Conservation (phyloP, 2,329 filamentous ascomycete genomes). For the Leptoxyphium fumago region DNA sequence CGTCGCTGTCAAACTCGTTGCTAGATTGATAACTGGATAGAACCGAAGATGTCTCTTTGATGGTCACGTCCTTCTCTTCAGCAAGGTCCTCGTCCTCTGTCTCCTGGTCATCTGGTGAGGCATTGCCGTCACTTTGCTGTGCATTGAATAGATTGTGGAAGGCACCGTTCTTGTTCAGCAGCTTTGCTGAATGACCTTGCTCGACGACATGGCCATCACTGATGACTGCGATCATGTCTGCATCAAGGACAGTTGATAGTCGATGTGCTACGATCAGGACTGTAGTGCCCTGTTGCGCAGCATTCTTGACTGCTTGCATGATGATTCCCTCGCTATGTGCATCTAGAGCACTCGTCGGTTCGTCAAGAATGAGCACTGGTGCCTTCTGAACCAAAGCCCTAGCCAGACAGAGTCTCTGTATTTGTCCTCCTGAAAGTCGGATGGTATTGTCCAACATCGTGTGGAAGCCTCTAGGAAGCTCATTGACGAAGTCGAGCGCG, state of each 20-base stretch:
- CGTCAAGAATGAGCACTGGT: constrained; percentile 31
- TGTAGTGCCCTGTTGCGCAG: constrained; percentile 39
- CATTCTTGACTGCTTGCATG: constrained; percentile 27
- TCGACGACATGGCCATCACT: constrained; percentile 51
- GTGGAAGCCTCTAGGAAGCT: constrained; percentile 29
- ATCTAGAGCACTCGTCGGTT: constrained; percentile 32
- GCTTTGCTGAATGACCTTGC: constrained; percentile 44
- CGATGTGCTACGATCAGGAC: constrained; percentile 61
- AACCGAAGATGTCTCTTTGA: neutral
- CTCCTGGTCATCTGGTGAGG: constrained; percentile 12
- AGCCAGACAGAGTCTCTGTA: constrained; percentile 33
- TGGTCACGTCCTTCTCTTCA: neutral
- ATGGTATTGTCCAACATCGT: constrained; percentile 29
- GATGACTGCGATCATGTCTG: constrained; percentile 66
- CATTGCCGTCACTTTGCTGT: constrained; percentile 22
- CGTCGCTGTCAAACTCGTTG: neutral
- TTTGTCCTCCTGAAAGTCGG: constrained; percentile 31
- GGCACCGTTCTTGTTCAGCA: constrained; percentile 15
- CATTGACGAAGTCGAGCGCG: constrained; percentile 30
- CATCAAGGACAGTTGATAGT: constrained; percentile 62
- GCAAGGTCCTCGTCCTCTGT: neutral
- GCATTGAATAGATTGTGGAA: neutral
- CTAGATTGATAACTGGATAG: neutral
- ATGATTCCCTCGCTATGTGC: constrained; percentile 28
- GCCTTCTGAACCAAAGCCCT: constrained; percentile 31